A percentile compares a stretch with the other conserved stretches of the same genome.
Evolutionary conservation across 352 stramenopile genomes (phyloP).

Genomic region (Stramenopiles sp.): DNA sequence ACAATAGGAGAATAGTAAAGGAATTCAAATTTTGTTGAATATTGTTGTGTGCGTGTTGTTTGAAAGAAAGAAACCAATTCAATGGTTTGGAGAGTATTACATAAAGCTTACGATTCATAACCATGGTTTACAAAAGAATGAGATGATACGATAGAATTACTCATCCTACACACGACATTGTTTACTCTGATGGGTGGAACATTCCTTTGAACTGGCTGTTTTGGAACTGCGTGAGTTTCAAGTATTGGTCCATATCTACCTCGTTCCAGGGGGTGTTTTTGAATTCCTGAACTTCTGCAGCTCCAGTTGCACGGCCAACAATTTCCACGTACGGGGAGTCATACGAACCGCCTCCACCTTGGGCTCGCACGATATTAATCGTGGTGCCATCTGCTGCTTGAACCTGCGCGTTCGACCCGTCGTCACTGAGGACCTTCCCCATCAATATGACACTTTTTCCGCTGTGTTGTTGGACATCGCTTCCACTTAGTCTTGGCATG

Average conservation of each 20-base stretch:
- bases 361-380: not conserved
- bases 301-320: not conserved
- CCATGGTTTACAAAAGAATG: too few species aligned
- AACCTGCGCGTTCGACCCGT: not conserved
- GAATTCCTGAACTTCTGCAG: not conserved
- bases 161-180: too few species aligned
- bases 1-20: too few species aligned
- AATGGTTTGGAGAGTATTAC: too few species aligned
- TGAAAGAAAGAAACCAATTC: too few species aligned
- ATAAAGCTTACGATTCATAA: too few species aligned
- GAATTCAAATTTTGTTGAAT: too few species aligned
- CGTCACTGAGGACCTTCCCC: constrained; percentile 4
- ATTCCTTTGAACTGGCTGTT: not conserved
- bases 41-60: too few species aligned
- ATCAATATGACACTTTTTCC: not conserved
- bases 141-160: too few species aligned
- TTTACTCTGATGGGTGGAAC: constrained; percentile 4
- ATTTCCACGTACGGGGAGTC: constrained; percentile 6
- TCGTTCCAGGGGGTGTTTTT: constrained; percentile 7
- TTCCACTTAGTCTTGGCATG: constrained; percentile 4
- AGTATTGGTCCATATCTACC: not conserved
- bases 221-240: constrained; percentile 1
- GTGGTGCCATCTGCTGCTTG: not conserved
- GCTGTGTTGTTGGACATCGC: not conserved
- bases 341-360: not conserved